Evolutionary conservation across 306 rosid genomes (phyloP).

Genomic region (Pterocarpus macrocarpus): DNA sequence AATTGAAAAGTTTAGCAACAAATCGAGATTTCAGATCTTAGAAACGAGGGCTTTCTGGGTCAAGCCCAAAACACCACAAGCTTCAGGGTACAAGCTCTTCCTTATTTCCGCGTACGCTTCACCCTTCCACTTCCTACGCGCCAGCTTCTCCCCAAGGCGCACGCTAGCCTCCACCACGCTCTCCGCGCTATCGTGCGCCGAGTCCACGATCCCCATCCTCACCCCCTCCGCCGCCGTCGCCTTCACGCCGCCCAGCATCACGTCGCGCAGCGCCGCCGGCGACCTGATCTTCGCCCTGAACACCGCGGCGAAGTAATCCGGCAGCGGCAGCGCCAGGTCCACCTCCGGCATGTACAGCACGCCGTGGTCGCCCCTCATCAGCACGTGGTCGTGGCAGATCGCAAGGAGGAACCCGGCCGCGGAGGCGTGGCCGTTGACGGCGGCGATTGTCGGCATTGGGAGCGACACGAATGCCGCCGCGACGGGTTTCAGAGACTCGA

Average conservation of each 20-base stretch:
- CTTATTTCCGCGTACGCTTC: conserved; percentile 72
- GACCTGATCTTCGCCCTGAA: conserved; percentile 59
- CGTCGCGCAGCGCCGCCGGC: conserved; percentile 54
- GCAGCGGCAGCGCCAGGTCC: conserved; percentile 61
- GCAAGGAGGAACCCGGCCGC: conserved; percentile 66
- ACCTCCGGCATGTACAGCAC: conserved; percentile 85
- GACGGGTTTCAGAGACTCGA: conserved; percentile 56
- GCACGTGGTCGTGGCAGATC: conserved; percentile 68
- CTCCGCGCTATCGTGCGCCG: conserved; percentile 66
- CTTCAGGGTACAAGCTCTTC: conserved; percentile 70
- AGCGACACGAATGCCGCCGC: conserved; percentile 65
- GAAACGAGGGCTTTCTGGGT: conserved; percentile 24
- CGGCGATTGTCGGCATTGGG: conserved; percentile 81
- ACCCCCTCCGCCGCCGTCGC: conserved; percentile 60
- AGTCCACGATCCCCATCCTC: conserved; percentile 69
- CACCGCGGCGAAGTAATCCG: conserved; percentile 65
- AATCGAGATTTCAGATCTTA: conserved; percentile 53
- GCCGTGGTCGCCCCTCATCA: conserved; percentile 68
- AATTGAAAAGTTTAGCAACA: too few relatives aligned
- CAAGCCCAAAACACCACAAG: conserved; percentile 57
- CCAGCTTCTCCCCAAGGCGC: conserved; percentile 60
- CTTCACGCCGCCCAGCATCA: conserved; percentile 62
- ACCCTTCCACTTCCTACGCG: conserved; percentile 61
- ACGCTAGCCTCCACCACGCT: conserved; percentile 58
- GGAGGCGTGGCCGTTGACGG: conserved; percentile 73